Evolutionary conservation across 1,284 basidiomycete genomes (phyloP), one percentile per base, ranked within the genome.

Genomic region (Stereum hirsutum): DNA sequence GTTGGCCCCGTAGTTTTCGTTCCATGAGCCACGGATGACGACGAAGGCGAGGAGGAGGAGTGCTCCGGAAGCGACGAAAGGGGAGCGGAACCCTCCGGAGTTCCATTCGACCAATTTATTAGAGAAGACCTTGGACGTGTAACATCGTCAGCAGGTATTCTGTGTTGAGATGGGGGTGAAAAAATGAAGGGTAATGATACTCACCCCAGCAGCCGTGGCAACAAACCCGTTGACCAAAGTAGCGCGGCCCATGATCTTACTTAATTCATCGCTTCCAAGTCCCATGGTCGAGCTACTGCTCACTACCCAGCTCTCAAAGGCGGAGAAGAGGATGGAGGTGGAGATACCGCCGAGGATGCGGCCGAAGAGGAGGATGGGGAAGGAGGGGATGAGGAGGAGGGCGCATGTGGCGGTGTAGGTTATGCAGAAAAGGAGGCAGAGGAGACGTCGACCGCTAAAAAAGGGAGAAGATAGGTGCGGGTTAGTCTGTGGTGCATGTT

Each of bases 271-370:
- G 19, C 74, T 69, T 1, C 73, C 64, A 8, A 86, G 63, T 4
- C 68, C 64, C 8, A 69, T 60, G 36, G 71, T 70, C 7, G 79
- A 65, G 4, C 47, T 49, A 11, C 78, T 69, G 5, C 78, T 77
- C 37, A 86, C 70, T 27, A 87, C 61, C 84, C 83, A 87, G 20
- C 80, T 77, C 51, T 87, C 83, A 50, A 85, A 85, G 3, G 73
- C 76, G 5, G 81, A 82, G 61, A 78, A 85, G 20, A 86, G 70
- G 49, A 86, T 85, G 12, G 82, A 80, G 0, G 81, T 84, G 1
- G 81, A 81, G 34, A 82, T 59, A 0, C 83, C 83, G 1, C 80
- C 83, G 5, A 80, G 64, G 6, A 83, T 56, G 36, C 83, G 74
- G 2, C 79, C 82, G 4, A 72, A 8, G 37, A 84, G 58, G 27